A percentile compares a stretch with the other conserved stretches of the same genome.
Conservation (phyloP, 345 rosid species). For the Pugionium cornutum region DNA sequence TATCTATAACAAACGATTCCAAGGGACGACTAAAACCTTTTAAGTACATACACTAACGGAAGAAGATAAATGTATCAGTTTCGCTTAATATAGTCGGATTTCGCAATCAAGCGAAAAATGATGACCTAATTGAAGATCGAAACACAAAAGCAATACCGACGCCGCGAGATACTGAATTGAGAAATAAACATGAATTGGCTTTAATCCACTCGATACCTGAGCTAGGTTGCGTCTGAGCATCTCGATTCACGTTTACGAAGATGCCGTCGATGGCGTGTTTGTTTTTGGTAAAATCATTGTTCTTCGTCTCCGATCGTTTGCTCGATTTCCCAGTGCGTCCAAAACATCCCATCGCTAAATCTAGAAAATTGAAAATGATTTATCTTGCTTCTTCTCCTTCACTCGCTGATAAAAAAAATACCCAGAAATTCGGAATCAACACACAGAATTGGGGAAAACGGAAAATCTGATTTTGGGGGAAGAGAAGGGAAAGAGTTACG, state of each 20-base stretch:
- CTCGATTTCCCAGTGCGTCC: conserved; percentile 48
- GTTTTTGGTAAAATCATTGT: conserved; percentile 2
- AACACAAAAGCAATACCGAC: neutral
- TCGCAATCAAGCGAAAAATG: conserved; percentile 7
- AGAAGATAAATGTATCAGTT: neutral
- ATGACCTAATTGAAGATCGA: neutral
- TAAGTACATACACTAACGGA: neutral
- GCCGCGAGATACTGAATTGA: neutral
- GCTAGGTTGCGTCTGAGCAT: conserved; percentile 6
- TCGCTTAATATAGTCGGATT: neutral
- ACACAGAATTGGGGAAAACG: neutral
- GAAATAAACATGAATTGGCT: neutral
- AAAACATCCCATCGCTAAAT: conserved; percentile 65
- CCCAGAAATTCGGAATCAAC: neutral
- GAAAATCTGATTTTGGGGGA: conserved; percentile 1
- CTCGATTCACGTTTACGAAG: neutral
- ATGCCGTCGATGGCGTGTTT: neutral
- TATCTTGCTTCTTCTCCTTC: conserved; percentile 5
- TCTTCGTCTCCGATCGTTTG: conserved; percentile 44
- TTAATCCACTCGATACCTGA: conserved; percentile 16
- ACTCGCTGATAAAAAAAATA: neutral
- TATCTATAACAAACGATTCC: neutral
- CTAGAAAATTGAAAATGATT: neutral
- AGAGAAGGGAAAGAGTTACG: conserved; percentile 21
- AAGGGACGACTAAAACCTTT: too few species aligned